phyloP scores from a whole-genome alignment of 140 eudicot genomes.

The Flaveria floridana region DNA sequence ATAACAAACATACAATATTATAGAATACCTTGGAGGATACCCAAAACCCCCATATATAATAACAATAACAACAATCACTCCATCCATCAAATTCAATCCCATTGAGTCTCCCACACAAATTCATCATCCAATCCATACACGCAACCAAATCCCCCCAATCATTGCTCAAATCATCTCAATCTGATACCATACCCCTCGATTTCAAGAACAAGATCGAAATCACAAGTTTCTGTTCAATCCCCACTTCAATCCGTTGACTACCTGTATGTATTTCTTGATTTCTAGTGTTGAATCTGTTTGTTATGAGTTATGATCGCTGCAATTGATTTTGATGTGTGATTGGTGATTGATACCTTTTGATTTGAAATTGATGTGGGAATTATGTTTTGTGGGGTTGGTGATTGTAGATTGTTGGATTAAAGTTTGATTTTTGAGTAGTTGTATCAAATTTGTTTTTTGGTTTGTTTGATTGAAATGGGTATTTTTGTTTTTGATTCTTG shows the following conservation, averaged over 20 bases:
- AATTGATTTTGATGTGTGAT: neutral
- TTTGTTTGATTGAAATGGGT: neutral
- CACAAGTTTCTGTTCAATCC: slow-evolving; percentile 12
- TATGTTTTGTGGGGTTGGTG: slow-evolving; percentile 4
- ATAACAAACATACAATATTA: slow-evolving; percentile 2
- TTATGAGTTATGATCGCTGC: neutral
- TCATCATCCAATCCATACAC: slow-evolving; percentile 20
- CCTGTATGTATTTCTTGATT: slow-evolving; percentile 23
- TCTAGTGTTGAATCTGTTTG: neutral
- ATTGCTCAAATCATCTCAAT: neutral
- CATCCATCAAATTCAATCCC: neutral
- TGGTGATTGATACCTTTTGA: too few relatives aligned
- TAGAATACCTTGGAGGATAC: slow-evolving; percentile 29
- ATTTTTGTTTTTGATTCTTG: neutral
- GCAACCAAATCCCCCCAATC: slow-evolving; percentile 26
- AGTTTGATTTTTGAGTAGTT: neutral
- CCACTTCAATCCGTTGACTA: slow-evolving; percentile 2
- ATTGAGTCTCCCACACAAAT: slow-evolving; percentile 24
- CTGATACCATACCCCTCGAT: neutral
- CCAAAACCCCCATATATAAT: neutral
- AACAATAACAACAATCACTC: neutral
- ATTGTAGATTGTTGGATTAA: neutral
- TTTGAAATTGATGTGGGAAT: neutral
- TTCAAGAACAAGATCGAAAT: neutral
- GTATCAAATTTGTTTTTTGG: neutral